Percentiles rank a stretch among this genome's conserved stretches.
Evolutionary conservation across 192 early-diverging fungal species (phyloP).

Genomic region (Coemansia erecta): DNA sequence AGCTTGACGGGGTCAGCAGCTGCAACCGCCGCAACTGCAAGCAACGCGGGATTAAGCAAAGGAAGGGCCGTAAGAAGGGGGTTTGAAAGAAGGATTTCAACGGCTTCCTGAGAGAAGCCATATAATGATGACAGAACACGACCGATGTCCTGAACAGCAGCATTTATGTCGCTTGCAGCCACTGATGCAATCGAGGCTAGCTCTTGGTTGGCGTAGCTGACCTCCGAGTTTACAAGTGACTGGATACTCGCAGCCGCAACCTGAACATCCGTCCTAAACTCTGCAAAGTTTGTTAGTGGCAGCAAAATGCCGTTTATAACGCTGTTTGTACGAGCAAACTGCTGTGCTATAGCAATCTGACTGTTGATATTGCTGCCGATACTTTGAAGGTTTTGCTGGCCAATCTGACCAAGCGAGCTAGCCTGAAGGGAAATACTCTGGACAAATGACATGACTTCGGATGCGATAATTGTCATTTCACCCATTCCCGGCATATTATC

Average conservation of each 20-base stretch:
- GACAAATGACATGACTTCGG: neutral
- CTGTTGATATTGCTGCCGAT: conserved; percentile 1
- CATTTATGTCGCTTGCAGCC: conserved; percentile 11
- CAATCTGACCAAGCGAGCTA: neutral
- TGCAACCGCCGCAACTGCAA: conserved; percentile 4
- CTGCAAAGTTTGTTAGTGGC: conserved; percentile 32
- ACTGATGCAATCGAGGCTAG: conserved; percentile 12
- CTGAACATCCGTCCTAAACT: conserved; percentile 15
- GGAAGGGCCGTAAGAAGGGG: conserved; percentile 22
- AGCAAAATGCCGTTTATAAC: conserved; percentile 20
- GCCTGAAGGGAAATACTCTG: neutral
- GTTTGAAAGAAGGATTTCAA: conserved; percentile 27
- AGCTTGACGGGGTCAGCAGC: conserved; percentile 27
- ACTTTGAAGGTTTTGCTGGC: conserved; percentile 4
- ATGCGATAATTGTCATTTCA: neutral
- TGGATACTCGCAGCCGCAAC: conserved; percentile 13
- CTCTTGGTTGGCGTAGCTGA: conserved; percentile 14
- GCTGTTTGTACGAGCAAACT: conserved; percentile 17
- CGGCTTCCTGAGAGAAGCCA: conserved; percentile 22
- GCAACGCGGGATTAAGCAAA: conserved; percentile 20
- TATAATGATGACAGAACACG: conserved; percentile 23
- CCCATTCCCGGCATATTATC: conserved; percentile 5
- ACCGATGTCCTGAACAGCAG: conserved; percentile 9
- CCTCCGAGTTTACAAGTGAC: conserved; percentile 13
- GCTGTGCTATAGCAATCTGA: conserved; percentile 9